Evolutionary conservation across 202 grass and related monocot genomes (phyloP), one percentile per base, ranked within the genome.

Genomic region (Brachypodium distachyon): DNA sequence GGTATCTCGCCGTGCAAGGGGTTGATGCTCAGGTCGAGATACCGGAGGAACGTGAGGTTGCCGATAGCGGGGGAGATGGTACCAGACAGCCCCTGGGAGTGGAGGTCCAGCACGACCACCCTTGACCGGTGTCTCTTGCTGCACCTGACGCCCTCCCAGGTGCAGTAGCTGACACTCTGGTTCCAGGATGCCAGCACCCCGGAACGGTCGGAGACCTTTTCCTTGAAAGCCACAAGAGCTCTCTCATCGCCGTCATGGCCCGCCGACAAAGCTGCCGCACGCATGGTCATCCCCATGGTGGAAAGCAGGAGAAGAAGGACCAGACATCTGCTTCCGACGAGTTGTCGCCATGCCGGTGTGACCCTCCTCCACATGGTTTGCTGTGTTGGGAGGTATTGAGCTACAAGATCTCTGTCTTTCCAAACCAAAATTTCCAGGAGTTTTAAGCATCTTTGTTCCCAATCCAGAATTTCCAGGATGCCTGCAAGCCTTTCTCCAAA

Each of bases 161-260:
- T 71, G 81, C 86, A 84, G 61, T 76, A 72, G 76, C 43, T 63
- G 10, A 42, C 16, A 62, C 74, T 89, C 28, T 31, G 22, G 31
- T 61, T 78, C 86, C 86, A 89, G 13, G 77, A 70, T 12, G 16
- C 59, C 23, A 89, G 64, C 25, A 41, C n/a, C 12, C 60, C 50
- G 2, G 39, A 53, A 13, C 73, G 71, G 34, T 26, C 1, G 0
- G 77, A 51, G 23, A 73, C 70, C 14, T 67, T 67, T 1, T 7
- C 73, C 80, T 89, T 89, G 86, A 89, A 74, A 19, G 77, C 77
- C 3, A 38, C 0, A 1, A 85, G 59, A 33, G 82, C 87, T 2
- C 23, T 14, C 38, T 79, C 67, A 7, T 88, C 75, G 0, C 1
- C 42, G 25, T 12, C 33, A 34, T 76, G 58, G 12, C 29, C n/a